Base-by-base conservation (phyloP, 2,329 filamentous ascomycete species). In the Helminthosporium solani region DNA sequence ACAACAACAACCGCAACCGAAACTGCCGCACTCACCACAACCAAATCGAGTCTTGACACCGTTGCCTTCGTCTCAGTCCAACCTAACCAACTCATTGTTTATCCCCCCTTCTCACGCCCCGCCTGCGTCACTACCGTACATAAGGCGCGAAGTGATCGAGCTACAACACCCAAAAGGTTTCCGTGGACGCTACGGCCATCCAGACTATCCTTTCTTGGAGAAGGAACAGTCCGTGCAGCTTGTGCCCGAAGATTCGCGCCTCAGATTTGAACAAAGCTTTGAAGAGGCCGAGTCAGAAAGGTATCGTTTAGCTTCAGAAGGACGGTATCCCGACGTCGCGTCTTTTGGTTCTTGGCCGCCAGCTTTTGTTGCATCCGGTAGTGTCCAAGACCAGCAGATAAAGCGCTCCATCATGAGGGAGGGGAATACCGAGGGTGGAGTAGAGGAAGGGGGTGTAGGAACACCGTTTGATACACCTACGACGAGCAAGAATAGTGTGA, bases 151-250 rank as follows among this genome's bases (percentile, higher is more conserved):
- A 21, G 35, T 49, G 30, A 20, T 49, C 19, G 46, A 49, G n/a
- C 46, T 49, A 11, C 46, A 47, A 31, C 50, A 53, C 25, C 50
- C 50, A 23, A 21, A 21, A 3, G 44, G 50, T 9, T 47, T 49
- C 33, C 43, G 50, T n/a, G 50, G 43, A 12, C 31, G 50, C 23
- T 53, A 53, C 40, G 46, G 50, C 16, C 44, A 49, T 7, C 49
- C 46, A 3, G 49, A 52, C 39, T 49, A 46, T 28, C 46, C 49
- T 2, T 33, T 46, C 12, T n/a, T 14, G 7, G 19, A 46, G 18
- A 49, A 47, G 21, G n/a, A 36, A 20, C 20, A 18, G 21, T 21
- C 16, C 21, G 37, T 52, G 21, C 42, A 47, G 12, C 49, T 52
- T 8, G 18, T 21, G 16, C 49, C 46, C 14, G 33, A 43, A 1